phyloP scores from a whole-genome alignment of 2,329 filamentous ascomycete species.

The Cordyceps pruinosa region DNA sequence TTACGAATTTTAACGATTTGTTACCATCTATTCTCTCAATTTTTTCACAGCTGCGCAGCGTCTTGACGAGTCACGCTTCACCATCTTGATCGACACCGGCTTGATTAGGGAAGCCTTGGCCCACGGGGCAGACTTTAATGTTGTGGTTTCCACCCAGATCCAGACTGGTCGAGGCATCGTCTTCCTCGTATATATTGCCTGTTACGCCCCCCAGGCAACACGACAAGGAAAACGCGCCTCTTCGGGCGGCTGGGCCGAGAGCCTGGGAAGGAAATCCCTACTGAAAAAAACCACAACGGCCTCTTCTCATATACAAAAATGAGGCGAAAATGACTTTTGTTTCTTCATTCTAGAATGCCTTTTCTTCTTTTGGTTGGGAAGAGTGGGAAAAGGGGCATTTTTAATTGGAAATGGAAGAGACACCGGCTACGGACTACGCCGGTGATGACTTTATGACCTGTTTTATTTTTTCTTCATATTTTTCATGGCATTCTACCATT shows the following conservation, averaged over 20 bases:
- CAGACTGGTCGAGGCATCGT: neutral
- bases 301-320: neutral
- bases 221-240: constrained; percentile 16
- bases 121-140: constrained; percentile 8
- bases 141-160: constrained; percentile 22
- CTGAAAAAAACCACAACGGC: neutral
- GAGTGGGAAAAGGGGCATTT: constrained; percentile 3
- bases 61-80: constrained; percentile 7
- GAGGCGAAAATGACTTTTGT: constrained; percentile 3
- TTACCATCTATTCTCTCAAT: constrained; percentile 4
- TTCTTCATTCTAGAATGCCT: constrained; percentile 8
- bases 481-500: constrained; percentile 12
- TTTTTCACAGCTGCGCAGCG: constrained; percentile 2
- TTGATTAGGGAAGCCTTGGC: neutral
- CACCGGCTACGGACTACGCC: constrained; percentile 16
- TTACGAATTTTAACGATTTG: constrained; percentile 11
- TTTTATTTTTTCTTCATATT: constrained; percentile 16
- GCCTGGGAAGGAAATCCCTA: neutral
- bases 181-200: constrained; percentile 19
- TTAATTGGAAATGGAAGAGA: constrained; percentile 10
- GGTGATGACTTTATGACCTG: constrained; percentile 21
- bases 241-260: neutral
- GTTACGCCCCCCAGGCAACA: constrained; percentile 32
- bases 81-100: neutral
- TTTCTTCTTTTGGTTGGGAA: neutral